Base-by-base conservation (phyloP, 805 yeast genomes). In the Myxozyma geophila region DNA sequence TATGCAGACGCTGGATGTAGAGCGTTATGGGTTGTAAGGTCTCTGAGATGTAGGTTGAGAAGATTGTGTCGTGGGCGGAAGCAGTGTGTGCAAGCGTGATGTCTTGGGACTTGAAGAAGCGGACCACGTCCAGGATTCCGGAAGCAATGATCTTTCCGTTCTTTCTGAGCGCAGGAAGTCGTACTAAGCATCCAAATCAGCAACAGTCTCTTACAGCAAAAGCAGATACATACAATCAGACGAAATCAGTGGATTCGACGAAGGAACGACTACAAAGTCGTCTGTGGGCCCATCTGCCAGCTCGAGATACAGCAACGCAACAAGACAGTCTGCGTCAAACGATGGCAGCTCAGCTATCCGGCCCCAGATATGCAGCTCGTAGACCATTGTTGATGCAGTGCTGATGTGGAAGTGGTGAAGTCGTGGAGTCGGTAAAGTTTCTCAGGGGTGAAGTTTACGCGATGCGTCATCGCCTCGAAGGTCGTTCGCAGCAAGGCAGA, bases 281-380 rank as follows among this genome's bases (percentile, higher is more conserved):
- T 57, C 64, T 1, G 40, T 36, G 6, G 57, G 39, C 13, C 46
- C 53, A 15, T 58, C 59, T 2, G 59, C 52, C 10, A 54, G 39
- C 19, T 60, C 19, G 9, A 69, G 57, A 54, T 64, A 69, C 13
- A 65, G 36, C 41, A 69, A 37, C 13, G 60, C 72, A 5, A 64
- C 68, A 15, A 69, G 64, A 49, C 71, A 70, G 39, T 69, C 71
- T 19, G 71, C 60, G 37, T 68, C 68, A 62, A 69, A 69, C 10
- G 72, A 69, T 35, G 70, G 65, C 17, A 69, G 59, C n/a, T 43
- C 55, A 15, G 58, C 54, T 19, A 67, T 49, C n/a, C 59, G 43
- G 13, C 72, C 72, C 72, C 72, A 69, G 33, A 70, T 59, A 48
- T 64, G 70, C 7, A 69, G 54, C 46, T 69, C 60, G 33, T 41